phyloP scores from a whole-genome alignment of 108 stramenopile genomes.

The Cyclostephanos invisitatus region DNA sequence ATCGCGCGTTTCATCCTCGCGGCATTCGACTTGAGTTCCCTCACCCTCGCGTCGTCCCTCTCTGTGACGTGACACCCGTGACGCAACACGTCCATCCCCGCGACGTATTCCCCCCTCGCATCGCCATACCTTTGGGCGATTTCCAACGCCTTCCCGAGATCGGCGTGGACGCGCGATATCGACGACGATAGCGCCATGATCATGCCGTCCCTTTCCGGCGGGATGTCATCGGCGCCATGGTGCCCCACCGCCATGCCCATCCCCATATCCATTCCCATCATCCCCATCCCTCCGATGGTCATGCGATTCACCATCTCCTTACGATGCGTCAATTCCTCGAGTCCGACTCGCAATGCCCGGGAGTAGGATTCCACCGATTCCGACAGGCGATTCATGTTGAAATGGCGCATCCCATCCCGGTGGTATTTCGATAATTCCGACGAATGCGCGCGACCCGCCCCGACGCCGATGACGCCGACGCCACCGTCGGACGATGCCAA shows the following conservation, averaged over 20 bases:
- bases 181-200: slow-evolving; percentile 10
- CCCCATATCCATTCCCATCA: too few relatives aligned
- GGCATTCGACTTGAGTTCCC: slow-evolving; percentile 8
- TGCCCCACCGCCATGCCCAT: not conserved
- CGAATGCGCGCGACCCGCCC: not conserved
- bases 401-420: slow-evolving; percentile 9
- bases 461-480: not conserved
- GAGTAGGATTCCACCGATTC: slow-evolving; percentile 47
- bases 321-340: slow-evolving; percentile 35
- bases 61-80: slow-evolving; percentile 20
- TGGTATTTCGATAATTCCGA: slow-evolving; percentile 26
- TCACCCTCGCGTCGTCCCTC: slow-evolving; percentile 12
- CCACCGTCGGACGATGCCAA: not conserved
- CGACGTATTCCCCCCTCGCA: slow-evolving; percentile 25
- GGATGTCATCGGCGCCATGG: not conserved
- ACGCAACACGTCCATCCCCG: slow-evolving; percentile 24
- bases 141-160: slow-evolving; percentile 31
- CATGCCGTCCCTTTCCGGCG: slow-evolving; percentile 1
- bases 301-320: slow-evolving; percentile 24
- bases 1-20: slow-evolving; percentile 29
- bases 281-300: too few relatives aligned
- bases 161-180: slow-evolving; percentile 29
- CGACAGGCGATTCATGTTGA: slow-evolving; percentile 31
- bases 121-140: slow-evolving; percentile 32
- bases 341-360: slow-evolving; percentile 22